Evolutionary conservation across 371 early-diverging fungal species (phyloP).

Genomic region (Mortierella sp.): DNA sequence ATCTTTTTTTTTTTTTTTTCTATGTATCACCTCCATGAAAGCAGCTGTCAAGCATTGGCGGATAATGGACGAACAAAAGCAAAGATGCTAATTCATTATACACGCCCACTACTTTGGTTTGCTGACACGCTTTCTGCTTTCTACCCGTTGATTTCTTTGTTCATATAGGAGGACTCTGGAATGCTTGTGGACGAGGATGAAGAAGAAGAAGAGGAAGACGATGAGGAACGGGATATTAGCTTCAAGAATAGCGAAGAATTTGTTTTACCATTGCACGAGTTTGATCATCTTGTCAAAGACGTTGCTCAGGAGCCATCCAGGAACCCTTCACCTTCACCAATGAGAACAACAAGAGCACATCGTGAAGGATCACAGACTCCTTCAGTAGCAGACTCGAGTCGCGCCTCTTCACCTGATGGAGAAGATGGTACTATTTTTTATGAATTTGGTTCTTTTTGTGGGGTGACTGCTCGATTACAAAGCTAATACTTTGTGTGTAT

Average conservation of each 20-base stretch:
- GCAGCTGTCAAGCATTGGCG: no score
- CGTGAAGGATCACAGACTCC: conserved; percentile 68
- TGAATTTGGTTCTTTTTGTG: background rate
- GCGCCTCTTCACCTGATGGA: conserved; percentile 71
- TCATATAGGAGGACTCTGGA: conserved; percentile 33
- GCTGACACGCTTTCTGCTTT: background rate
- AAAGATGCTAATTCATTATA: no score
- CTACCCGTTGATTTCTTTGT: background rate
- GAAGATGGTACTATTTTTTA: conserved; percentile 62
- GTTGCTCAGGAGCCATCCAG: conserved; percentile 62
- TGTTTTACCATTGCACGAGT: conserved; percentile 66
- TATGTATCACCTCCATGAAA: no score
- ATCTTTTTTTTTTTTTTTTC: background rate
- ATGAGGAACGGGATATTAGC: conserved; percentile 60
- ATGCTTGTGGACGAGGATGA: conserved; percentile 46
- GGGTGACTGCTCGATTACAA: background rate
- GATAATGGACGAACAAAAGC: no score
- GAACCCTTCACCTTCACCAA: conserved; percentile 62
- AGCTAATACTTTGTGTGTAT: background rate
- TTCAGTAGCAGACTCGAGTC: conserved; percentile 63
- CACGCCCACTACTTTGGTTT: no score
- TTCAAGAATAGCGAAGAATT: conserved; percentile 65
- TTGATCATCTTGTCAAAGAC: conserved; percentile 70
- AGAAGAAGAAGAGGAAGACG: conserved; percentile 33
- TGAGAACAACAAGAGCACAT: conserved; percentile 60